Conservation (phyloP, 2,329 filamentous ascomycete species). For the Stylonectria norvegica region DNA sequence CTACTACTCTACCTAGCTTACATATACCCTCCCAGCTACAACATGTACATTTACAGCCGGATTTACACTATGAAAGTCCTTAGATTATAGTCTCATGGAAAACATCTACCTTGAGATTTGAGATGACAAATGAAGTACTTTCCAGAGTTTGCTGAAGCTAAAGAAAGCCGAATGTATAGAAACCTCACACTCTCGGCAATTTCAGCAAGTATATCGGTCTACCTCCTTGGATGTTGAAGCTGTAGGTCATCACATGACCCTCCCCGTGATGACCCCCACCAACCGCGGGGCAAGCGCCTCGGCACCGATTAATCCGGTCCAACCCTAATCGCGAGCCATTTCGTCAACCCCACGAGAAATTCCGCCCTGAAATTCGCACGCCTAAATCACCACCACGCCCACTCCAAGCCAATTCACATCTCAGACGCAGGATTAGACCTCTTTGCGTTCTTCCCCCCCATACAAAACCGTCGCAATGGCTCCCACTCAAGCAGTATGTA, state of each 20-base stretch:
- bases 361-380: conserved; percentile 13
- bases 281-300: not conserved
- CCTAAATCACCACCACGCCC: conserved; percentile 9
- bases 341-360: conserved; percentile 28
- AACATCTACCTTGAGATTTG: too few species aligned
- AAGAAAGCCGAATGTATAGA: too few species aligned
- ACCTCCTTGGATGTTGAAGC: too few species aligned
- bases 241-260: not conserved
- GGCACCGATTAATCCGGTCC: conserved; percentile 19
- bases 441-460: conserved; percentile 49
- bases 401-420: conserved; percentile 14
- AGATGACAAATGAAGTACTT: too few species aligned
- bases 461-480: conserved; percentile 65
- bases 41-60: too few species aligned
- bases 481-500: conserved; percentile 86
- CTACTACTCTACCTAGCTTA: too few species aligned
- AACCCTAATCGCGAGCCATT: conserved; percentile 35
- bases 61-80: too few species aligned
- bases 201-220: too few species aligned
- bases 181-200: too few species aligned
- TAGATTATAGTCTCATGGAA: too few species aligned
- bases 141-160: too few species aligned
- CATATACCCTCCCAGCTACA: too few species aligned
- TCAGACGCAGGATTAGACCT: conserved; percentile 78
- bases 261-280: conserved; percentile 2